These are phyloP conservation scores for Taphrina flavorubra DNA, from an alignment of 1,139 yeast genomes.

Conservation along the genomic window DNA sequence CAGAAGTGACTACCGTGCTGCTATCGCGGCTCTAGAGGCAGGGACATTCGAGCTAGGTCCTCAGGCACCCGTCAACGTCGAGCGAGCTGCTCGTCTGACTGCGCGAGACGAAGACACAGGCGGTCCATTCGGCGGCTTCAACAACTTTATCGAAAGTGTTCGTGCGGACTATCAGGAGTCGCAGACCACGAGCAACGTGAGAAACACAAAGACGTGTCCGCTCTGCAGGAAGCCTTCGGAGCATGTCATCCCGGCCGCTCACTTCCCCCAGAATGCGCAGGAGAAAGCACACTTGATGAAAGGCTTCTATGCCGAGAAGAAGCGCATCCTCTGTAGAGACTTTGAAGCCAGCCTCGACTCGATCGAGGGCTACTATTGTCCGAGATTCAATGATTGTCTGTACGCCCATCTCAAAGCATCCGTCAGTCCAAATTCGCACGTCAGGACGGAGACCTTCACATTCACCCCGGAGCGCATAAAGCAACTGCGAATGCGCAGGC, in stretches of 20 bases:
- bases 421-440: constrained; percentile 5
- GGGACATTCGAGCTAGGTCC: constrained; percentile 20
- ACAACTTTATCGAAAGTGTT: constrained; percentile 3
- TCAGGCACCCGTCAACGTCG: constrained; percentile 9
- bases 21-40: constrained; percentile 8
- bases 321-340: constrained; percentile 13
- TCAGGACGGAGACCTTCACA: constrained; percentile 4
- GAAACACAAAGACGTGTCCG: constrained; percentile 22
- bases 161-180: not conserved
- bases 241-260: constrained; percentile 10
- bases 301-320: constrained; percentile 13
- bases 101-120: not conserved
- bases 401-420: constrained; percentile 26
- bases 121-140: not conserved
- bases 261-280: constrained; percentile 1
- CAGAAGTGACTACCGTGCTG: constrained; percentile 14
- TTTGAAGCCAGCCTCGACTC: constrained; percentile 19
- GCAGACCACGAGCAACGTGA: not conserved
- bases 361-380: constrained; percentile 13
- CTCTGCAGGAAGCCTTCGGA: constrained; percentile 19
- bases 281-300: constrained; percentile 2
- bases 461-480: constrained; percentile 11
- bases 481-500: constrained; percentile 19
- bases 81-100: constrained; percentile 13
- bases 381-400: constrained; percentile 19